Evolutionary conservation across 1,139 yeast species (phyloP), one percentile per base, ranked within the genome.

Genomic region (Pneumocystis carinii): DNA sequence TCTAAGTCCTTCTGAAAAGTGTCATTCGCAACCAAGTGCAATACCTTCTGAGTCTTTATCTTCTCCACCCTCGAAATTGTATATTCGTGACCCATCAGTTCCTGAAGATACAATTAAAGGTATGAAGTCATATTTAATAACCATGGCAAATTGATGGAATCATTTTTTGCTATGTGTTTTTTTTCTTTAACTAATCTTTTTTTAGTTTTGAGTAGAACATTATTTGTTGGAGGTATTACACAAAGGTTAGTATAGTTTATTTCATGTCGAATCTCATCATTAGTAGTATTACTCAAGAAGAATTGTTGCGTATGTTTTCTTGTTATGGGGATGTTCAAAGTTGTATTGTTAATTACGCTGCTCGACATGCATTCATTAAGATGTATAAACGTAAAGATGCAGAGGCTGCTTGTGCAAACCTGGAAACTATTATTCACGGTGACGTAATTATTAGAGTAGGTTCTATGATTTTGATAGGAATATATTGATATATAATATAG

Each of bases 301-400:
- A 85, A 64, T 78, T 92, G 61, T 81, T 85, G 2, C 70, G 72
- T 19, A 69, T 72, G 53, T 79, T 92, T 69, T 82, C 85, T 71
- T 95, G 96, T n/a, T 87, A 78, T 72, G 97, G 95, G n/a, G 94
- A 87, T 71, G 95, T 90, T 32, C 98, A 92, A 75, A 86, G 95
- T 66, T 87, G 89, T 55, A 88, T 90, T 63, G 77, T 90, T 71
- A 89, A 90, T 75, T 82, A 83, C 69, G 95, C 89, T 69, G 84
- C 95, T 75, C 88, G 87, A 70, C 97, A 92, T 75, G 98, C 97
- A 0, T 92, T 92, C 72, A 95, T 90, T 62, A 92, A 92, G 75
- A 94, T 90, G n/a, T 89, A 87, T 72, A 87, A 95, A n/a, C 83
- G 98, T 75, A 81, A 80, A 61, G 97, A 90, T 73, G 98, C 98